These are phyloP conservation scores for Populus tremula DNA, from an alignment of 345 rosid species.

Conservation along the genomic window DNA sequence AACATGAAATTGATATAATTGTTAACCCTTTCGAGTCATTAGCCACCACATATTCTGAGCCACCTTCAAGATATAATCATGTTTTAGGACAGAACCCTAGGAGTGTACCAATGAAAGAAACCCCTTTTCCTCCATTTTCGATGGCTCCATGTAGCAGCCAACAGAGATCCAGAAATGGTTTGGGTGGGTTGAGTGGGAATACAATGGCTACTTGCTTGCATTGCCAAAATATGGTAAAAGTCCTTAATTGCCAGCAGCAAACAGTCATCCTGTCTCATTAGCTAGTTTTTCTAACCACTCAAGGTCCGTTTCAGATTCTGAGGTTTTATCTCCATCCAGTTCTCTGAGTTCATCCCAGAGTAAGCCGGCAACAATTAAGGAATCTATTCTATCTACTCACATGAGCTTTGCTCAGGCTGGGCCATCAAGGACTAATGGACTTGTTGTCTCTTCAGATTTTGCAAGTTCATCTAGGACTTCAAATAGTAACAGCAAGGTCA, in stretches of 20 bases:
- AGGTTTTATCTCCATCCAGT: constrained; percentile 1
- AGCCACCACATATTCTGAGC: constrained; percentile 3
- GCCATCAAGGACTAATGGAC: not conserved
- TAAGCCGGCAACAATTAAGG: not conserved
- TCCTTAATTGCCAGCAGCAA: not conserved
- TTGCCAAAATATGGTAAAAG: constrained; percentile 8
- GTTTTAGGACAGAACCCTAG: not conserved
- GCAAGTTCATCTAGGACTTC: constrained; percentile 15
- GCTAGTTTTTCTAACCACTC: constrained; percentile 5
- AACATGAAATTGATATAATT: not conserved
- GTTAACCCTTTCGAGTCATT: constrained; percentile 11
- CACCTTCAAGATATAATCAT: constrained; percentile 2
- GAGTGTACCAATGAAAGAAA: constrained; percentile 7
- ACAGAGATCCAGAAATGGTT: not conserved
- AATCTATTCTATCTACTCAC: not conserved
- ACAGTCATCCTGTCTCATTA: not conserved
- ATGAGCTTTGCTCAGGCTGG: not conserved
- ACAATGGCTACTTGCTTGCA: constrained; percentile 22
- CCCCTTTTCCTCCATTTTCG: constrained; percentile 25
- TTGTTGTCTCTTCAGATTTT: not conserved
- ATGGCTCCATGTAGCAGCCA: constrained; percentile 10
- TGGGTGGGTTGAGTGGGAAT: not conserved
- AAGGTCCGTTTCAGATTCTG: not conserved
- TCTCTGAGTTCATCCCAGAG: not conserved
- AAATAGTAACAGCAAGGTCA: not conserved